Conservation (phyloP, 139 green algal species). For the Coelastrella sp. region DNA sequence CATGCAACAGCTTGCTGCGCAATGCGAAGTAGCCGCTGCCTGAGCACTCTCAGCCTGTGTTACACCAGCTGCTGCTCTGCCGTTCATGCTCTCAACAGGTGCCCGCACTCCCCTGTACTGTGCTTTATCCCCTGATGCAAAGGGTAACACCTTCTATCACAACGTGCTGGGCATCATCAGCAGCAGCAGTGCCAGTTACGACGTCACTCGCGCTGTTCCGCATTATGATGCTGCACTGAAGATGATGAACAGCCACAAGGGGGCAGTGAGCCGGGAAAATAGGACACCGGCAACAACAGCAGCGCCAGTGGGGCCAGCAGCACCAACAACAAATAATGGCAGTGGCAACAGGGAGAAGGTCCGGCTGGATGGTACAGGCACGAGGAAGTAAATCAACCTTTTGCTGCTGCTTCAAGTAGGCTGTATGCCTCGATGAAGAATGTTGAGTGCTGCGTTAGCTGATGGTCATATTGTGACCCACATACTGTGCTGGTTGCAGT, state of each 20-base stretch:
- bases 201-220: background rate
- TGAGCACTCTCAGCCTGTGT: background rate
- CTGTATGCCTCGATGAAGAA: too few species aligned
- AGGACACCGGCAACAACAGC: background rate
- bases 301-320: background rate
- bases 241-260: conserved; percentile 33
- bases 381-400: background rate
- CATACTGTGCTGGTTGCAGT: too few species aligned
- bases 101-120: conserved; percentile 19
- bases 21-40: background rate
- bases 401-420: too few species aligned
- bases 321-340: background rate
- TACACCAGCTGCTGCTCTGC: background rate
- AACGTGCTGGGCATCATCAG: conserved; percentile 37
- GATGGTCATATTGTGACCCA: too few species aligned
- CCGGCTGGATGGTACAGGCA: background rate
- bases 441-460: too few species aligned
- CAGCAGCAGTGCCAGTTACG: conserved; percentile 24
- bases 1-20: background rate
- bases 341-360: background rate
- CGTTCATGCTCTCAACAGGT: background rate
- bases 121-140: conserved; percentile 28
- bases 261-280: background rate
- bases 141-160: conserved; percentile 40
- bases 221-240: conserved; percentile 32